Evolutionary conservation across 306 rosid genomes (phyloP), one percentile per base, ranked within the genome.

Genomic region (Cicer pinnatifidum): DNA sequence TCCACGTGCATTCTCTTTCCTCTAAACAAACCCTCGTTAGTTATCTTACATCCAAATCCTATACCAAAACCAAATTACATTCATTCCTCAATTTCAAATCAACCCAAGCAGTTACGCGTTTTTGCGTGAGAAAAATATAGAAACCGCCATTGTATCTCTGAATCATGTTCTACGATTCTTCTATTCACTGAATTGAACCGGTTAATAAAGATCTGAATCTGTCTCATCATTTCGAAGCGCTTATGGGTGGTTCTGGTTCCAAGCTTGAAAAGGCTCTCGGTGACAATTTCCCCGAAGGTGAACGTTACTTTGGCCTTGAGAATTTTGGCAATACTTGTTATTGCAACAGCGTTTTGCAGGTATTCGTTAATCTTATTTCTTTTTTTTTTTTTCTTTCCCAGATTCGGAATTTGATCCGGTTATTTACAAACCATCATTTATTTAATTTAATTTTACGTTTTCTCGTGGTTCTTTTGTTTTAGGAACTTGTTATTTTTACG

Each of bases 331-430:
- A 93, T 68, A 93, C 98, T 75, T 93, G 98, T 85, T 93, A 93
- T 80, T 93, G 97, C 78, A 93, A 93, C 79, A 93, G 97, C 87
- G 98, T 93, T 67, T 88, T 93, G 89, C 98, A 93, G 97, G 97
- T 92, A 48, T 28, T 19, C 12, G 9, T 4, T 52, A 11, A 51
- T 45, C 5, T 10, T 19, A 54, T 9, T 15, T 57, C 28, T 13
- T 23, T 20, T 23, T 1, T 20, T 23, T 1, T 6, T 9, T 6
- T 59, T 10, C 9, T 2, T 9, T 6, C 33, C 11, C 9, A 59
- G 65, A 59, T 59, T 59, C 65, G 12, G 43, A 59, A 0, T 59
- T 57, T 57, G 15, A 57, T 57, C 7, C n/a, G 13, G 1, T 57
- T 57, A 57, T 23, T 59, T 11, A 11, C 1, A 33, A 11, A 0